phyloP scores from a whole-genome alignment of 805 yeast species.

The Jamesozyma hellenica region DNA sequence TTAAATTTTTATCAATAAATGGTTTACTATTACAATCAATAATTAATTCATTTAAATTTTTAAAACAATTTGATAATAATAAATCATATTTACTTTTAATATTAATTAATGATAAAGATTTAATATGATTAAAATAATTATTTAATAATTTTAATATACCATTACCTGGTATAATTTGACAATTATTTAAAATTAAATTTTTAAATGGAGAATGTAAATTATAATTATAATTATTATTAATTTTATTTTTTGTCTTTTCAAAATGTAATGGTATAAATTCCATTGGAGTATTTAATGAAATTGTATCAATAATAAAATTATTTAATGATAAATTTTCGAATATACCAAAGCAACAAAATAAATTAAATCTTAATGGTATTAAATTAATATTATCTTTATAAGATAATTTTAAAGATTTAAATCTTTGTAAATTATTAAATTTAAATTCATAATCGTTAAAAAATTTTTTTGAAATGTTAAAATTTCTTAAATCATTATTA shows the following conservation, averaged over 20 bases:
- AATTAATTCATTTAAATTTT: constrained; percentile 30
- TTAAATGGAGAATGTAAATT: constrained; percentile 31
- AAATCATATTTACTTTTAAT: constrained; percentile 38
- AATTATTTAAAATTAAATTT: constrained; percentile 26
- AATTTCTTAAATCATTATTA: constrained; percentile 24
- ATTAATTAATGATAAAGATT: constrained; percentile 30
- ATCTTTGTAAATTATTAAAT: constrained; percentile 21
- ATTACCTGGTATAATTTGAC: constrained; percentile 30
- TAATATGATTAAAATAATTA: constrained; percentile 35
- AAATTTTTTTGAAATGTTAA: constrained; percentile 22
- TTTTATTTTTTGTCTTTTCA: constrained; percentile 6
- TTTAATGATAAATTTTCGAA: constrained; percentile 36
- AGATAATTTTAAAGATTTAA: constrained; percentile 19
- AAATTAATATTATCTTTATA: constrained; percentile 9
- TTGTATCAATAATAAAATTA: constrained; percentile 41
- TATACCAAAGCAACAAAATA: constrained; percentile 37
- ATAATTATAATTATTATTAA: constrained; percentile 9
- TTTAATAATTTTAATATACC: constrained; percentile 30
- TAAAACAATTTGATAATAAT: constrained; percentile 39
- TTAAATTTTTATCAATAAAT: too few species aligned
- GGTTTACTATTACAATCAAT: constrained; percentile 40
- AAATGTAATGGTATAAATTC: constrained; percentile 27
- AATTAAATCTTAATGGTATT: constrained; percentile 31
- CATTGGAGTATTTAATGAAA: constrained; percentile 29
- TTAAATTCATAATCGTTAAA: constrained; percentile 21